A percentile compares a stretch with the other conserved stretches of the same genome.
These are phyloP conservation scores for Trichoderma oligosporum DNA, from an alignment of 2,329 filamentous ascomycete species.

Conservation along the genomic window DNA sequence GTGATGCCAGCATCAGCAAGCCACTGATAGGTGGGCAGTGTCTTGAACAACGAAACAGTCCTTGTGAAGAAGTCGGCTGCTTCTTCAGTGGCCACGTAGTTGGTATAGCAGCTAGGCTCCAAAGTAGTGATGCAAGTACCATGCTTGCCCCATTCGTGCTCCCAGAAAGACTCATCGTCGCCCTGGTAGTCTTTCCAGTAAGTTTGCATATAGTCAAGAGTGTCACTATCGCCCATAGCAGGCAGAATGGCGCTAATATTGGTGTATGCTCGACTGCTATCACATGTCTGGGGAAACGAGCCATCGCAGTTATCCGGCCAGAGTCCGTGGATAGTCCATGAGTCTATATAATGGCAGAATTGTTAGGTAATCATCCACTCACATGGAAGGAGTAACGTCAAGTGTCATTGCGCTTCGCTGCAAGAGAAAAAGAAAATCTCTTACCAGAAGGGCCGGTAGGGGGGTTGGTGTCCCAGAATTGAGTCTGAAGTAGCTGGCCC, in stretches of 20 bases:
- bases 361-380: background rate
- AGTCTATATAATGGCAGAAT: conserved; percentile 40
- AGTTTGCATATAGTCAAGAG: conserved; percentile 62
- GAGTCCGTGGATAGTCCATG: conserved; percentile 72
- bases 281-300: conserved; percentile 64
- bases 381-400: background rate
- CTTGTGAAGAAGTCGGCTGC: conserved; percentile 66
- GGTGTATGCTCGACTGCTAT: conserved; percentile 55
- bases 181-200: conserved; percentile 70
- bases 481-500: conserved; percentile 67
- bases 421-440: background rate
- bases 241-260: conserved; percentile 63
- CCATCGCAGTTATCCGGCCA: conserved; percentile 67
- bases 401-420: conserved; percentile 6
- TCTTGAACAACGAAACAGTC: conserved; percentile 62
- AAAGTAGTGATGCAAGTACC: conserved; percentile 68
- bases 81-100: conserved; percentile 59
- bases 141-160: conserved; percentile 73
- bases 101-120: conserved; percentile 60
- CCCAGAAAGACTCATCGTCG: conserved; percentile 63
- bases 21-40: conserved; percentile 61
- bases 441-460: conserved; percentile 53
- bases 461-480: conserved; percentile 71
- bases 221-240: conserved; percentile 47
- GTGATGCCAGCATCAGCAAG: conserved; percentile 58